Conservation (phyloP, 78 protist genomes). For the Capsaspora owczarzaki region DNA sequence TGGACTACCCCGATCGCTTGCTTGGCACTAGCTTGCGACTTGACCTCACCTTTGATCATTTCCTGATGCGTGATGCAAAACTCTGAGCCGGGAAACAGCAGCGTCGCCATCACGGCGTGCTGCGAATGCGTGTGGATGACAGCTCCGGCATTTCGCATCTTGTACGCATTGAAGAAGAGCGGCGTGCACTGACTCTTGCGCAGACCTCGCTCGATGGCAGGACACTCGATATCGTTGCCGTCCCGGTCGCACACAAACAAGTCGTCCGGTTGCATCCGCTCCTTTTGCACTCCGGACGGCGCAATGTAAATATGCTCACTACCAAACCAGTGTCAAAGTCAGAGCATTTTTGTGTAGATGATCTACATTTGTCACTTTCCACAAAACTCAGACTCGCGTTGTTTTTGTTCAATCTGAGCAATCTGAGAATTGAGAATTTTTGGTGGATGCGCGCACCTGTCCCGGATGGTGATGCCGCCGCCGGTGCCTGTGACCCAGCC, state of each 20-base stretch:
- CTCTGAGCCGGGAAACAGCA: constrained; percentile 62
- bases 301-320: constrained; percentile 66
- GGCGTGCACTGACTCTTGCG: constrained; percentile 63
- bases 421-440: too few species aligned
- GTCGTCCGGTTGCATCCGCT: constrained; percentile 61
- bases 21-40: too few species aligned
- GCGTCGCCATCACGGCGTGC: constrained; percentile 65
- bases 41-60: constrained; percentile 84
- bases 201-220: background rate
- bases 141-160: constrained; percentile 68
- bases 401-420: too few species aligned
- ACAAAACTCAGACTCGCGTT: too few species aligned
- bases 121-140: constrained; percentile 79
- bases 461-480: constrained; percentile 58
- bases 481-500: constrained; percentile 78
- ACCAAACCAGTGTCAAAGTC: background rate
- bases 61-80: constrained; percentile 74
- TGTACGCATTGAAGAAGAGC: constrained; percentile 63
- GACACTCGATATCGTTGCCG: constrained; percentile 24
- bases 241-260: constrained; percentile 54
- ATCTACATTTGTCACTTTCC: too few species aligned
- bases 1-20: too few species aligned
- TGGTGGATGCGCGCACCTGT: constrained; percentile 26
- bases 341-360: background rate
- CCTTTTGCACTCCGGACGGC: constrained; percentile 88